phyloP scores from a whole-genome alignment of 1,284 basidiomycete genomes.

The Irpex rosettiformis region DNA sequence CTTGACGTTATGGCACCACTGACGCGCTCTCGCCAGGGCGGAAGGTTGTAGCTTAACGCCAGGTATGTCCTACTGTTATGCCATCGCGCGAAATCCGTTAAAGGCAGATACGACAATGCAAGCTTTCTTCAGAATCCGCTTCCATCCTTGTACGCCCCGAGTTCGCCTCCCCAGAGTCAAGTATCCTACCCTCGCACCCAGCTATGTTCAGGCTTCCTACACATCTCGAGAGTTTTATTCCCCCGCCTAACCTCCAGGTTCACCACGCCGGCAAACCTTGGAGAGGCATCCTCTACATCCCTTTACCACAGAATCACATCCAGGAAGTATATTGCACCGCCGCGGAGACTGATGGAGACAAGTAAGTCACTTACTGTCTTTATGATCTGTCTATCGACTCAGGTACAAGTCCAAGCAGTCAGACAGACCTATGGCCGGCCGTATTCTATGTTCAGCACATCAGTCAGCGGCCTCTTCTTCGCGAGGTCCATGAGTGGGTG shows the following conservation, averaged over 20 bases:
- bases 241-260: conserved; percentile 45
- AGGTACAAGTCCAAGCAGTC: conserved; percentile 27
- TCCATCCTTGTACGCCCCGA: conserved; percentile 8
- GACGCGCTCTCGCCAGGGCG: neutral
- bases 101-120: conserved; percentile 16
- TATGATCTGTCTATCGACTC: conserved; percentile 7
- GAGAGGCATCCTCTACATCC: conserved; percentile 44
- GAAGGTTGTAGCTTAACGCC: conserved; percentile 3
- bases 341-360: conserved; percentile 64
- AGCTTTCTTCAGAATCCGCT: conserved; percentile 13
- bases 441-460: conserved; percentile 45
- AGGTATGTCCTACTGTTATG: conserved; percentile 8
- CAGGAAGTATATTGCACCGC: conserved; percentile 56
- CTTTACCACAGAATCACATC: conserved; percentile 26
- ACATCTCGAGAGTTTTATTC: conserved; percentile 53
- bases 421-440: conserved; percentile 44
- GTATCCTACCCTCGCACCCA: conserved; percentile 16
- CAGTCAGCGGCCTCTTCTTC: conserved; percentile 40
- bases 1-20: conserved; percentile 6
- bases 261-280: conserved; percentile 39
- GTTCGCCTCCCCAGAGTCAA: neutral
- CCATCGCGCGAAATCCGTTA: conserved; percentile 17
- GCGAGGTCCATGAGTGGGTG: conserved; percentile 49
- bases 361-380: conserved; percentile 38
- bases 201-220: conserved; percentile 52